Conservation (phyloP, 1,139 yeast genomes). For the Candida glucosophila region DNA sequence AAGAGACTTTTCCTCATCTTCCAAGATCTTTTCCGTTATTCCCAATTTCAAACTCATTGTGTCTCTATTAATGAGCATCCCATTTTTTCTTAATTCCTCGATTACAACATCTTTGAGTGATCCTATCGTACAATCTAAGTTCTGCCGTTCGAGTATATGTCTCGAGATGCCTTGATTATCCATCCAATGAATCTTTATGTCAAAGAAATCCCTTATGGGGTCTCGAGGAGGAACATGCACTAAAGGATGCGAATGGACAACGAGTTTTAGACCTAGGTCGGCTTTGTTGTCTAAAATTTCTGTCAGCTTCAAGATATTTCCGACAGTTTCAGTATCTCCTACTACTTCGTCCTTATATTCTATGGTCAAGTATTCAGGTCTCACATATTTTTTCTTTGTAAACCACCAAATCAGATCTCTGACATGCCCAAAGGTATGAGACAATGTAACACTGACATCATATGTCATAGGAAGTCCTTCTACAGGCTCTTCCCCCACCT, state of each 20-base stretch:
- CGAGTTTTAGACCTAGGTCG: constrained; percentile 9
- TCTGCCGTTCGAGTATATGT: constrained; percentile 12
- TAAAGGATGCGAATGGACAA: constrained; percentile 17
- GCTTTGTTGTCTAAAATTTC: constrained; percentile 5
- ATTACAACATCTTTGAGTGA: constrained; percentile 14
- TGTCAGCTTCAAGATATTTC: constrained; percentile 9
- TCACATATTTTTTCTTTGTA: constrained; percentile 14
- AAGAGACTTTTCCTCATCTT: constrained; percentile 9
- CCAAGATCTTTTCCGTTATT: constrained; percentile 6
- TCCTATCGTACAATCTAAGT: constrained; percentile 15
- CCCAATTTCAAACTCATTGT: constrained; percentile 5
- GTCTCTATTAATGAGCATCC: constrained; percentile 1
- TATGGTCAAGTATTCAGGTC: constrained; percentile 16
- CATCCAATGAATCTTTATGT: constrained; percentile 13
- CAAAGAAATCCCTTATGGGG: constrained; percentile 18
- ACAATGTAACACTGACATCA: constrained; percentile 12
- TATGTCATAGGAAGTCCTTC: constrained; percentile 2
- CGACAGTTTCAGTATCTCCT: constrained; percentile 8
- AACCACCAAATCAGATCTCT: constrained; percentile 21
- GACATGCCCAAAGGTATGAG: constrained; percentile 15
- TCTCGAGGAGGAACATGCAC: constrained; percentile 13
- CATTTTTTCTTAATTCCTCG: constrained; percentile 8
- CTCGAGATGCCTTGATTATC: constrained; percentile 7
- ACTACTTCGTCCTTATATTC: constrained; percentile 6
- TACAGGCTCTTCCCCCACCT: too few species aligned